Evolutionary conservation across 495 filamentous ascomycete genomes (phyloP), one percentile per base, ranked within the genome.

Genomic region (Beverwykella pulmonaria): DNA sequence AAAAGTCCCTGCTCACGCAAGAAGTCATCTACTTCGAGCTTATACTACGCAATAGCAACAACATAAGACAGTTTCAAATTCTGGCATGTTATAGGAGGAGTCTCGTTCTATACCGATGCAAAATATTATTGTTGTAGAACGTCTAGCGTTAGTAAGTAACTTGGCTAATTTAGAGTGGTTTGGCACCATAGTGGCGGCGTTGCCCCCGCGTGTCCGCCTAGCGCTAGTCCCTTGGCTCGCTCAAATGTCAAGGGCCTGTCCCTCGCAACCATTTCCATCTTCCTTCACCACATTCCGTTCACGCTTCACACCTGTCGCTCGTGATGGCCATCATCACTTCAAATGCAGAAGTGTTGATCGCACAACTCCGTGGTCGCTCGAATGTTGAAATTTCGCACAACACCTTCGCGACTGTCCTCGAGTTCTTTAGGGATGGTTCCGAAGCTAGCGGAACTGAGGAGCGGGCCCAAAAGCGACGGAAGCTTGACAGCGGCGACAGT

Each of bases 401-500:
- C 23, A 3, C 26, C 23, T 29, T 25, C 17, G 48, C 48, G 2
- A 44, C 48, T 25, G n/a, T 23, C 26, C 20, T 52, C 19, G 3
- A 48, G 34, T 36, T 47, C 9, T 59, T 59, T 25, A 26, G 25
- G 48, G 15, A 17, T 23, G 36, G 44, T 32, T 36, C 20, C 15
- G 36, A 59, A 46, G 56, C 34, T 8, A 48, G 23, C 34, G 36
- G 27, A 27, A 19, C 34, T 1, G 30, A 6, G 15, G 61, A 19
- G 19, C 50, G 53, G 22, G 27, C 61, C n/a, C 26, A 32, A 15
- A 64, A 64, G 39, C 41, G 53, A 50, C 52, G 61, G 25, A 64
- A 57, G 53, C 53, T 64, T 32, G 61, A 48, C 3, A 32, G 29
- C 26, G 41, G 39, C 8, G 36, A 10, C 26, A 34, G 23, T 36